Percentiles rank a stretch among this genome's conserved stretches.
Conservation (phyloP, 139 green algal species). For the Chlamydomonas schloesseri region DNA sequence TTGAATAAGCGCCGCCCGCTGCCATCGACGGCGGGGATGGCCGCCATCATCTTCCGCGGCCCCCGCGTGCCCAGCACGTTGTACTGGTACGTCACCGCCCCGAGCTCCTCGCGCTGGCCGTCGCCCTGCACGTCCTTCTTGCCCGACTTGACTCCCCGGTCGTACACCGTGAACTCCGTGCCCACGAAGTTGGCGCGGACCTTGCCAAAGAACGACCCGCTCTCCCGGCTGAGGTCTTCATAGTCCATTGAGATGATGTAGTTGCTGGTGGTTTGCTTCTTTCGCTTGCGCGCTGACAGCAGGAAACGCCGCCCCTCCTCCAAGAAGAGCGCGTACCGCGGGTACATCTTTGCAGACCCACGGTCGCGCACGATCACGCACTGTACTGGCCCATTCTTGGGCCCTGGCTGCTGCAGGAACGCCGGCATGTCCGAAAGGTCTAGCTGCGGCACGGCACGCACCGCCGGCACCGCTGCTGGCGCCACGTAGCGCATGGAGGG, state of each 20-base stretch:
- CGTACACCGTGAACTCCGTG: constrained; percentile 93
- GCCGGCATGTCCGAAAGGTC: constrained; percentile 63
- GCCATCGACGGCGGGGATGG: constrained; percentile 72
- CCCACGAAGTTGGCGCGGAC: constrained; percentile 94
- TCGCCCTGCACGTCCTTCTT: constrained; percentile 36
- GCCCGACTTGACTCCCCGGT: constrained; percentile 73
- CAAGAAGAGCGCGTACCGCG: constrained; percentile 76
- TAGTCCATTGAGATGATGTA: constrained; percentile 92
- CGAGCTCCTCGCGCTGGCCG: constrained; percentile 73
- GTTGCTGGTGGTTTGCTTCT: constrained; percentile 83
- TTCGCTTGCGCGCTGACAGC: constrained; percentile 88
- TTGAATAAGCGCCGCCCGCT: constrained; percentile 43
- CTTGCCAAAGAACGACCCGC: constrained; percentile 81
- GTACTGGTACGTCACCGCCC: constrained; percentile 84
- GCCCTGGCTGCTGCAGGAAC: constrained; percentile 75
- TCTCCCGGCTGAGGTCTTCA: constrained; percentile 66
- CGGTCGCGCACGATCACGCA: constrained; percentile 87
- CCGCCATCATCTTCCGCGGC: constrained; percentile 90
- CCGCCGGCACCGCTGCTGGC: neutral
- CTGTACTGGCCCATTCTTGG: constrained; percentile 66
- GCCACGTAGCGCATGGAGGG: neutral
- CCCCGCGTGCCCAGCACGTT: constrained; percentile 96
- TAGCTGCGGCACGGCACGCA: constrained; percentile 11
- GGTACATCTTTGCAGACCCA: constrained; percentile 70
- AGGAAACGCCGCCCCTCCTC: constrained; percentile 84